Evolutionary conservation across 331 rosid species (phyloP).

Genomic region (Cucumis variabilis): DNA sequence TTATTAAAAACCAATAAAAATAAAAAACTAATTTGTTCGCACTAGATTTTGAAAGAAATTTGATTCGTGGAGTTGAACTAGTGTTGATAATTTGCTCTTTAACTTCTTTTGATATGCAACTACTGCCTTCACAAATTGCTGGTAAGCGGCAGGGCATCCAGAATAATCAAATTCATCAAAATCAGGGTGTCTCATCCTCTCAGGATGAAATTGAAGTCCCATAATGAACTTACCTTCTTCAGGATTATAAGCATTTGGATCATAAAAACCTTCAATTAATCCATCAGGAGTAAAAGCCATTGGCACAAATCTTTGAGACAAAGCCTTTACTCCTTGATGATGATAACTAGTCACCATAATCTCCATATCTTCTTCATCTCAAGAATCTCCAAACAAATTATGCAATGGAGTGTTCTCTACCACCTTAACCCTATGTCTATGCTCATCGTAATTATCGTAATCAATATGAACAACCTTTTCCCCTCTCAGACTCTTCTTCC

Average conservation of each 20-base stretch:
- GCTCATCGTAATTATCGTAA: conserved; percentile 89
- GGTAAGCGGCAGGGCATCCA: conserved; percentile 67
- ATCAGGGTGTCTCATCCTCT: conserved; percentile 73
- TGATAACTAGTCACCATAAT: conserved; percentile 88
- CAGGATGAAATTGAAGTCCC: conserved; percentile 97
- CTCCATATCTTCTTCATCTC: conserved; percentile 59
- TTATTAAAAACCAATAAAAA: no score
- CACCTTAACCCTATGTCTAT: conserved; percentile 75
- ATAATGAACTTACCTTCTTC: conserved; percentile 95
- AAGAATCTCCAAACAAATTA: conserved; percentile 73
- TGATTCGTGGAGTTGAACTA: no score
- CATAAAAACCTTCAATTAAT: conserved; percentile 87
- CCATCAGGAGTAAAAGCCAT: conserved; percentile 90
- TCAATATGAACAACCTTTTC: conserved; percentile 65
- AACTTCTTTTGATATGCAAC: conserved; percentile 79
- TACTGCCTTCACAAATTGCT: conserved; percentile 94
- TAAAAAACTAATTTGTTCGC: no score
- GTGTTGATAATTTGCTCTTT: conserved; percentile 41
- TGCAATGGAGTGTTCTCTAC: conserved; percentile 78
- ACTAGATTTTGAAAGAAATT: no score
- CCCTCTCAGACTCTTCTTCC: conserved; percentile 40
- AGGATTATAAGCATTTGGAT: conserved; percentile 88
- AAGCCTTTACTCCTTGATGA: conserved; percentile 88
- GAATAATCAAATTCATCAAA: conserved; percentile 87
- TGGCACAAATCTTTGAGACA: conserved; percentile 85